Percentiles rank a stretch among this genome's conserved stretches.
These are phyloP conservation scores for Epichloe sp. DNA, from an alignment of 2,329 filamentous ascomycete genomes.

Conservation along the genomic window DNA sequence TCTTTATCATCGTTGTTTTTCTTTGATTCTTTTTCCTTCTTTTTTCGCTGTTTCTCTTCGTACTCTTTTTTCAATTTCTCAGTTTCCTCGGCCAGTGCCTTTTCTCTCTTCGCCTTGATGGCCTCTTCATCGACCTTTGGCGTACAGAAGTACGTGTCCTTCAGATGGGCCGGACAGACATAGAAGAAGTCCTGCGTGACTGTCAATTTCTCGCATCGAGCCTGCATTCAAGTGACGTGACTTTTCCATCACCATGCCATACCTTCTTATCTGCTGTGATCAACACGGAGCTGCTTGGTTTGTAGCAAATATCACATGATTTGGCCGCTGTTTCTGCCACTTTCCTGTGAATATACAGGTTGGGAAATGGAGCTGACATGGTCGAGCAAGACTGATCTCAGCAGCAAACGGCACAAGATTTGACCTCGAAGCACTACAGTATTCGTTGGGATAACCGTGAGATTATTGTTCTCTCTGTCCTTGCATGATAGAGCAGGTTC, in stretches of 20 bases:
- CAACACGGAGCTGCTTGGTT: slow-evolving; percentile 73
- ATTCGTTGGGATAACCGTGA: too few relatives aligned
- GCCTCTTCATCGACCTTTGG: slow-evolving; percentile 59
- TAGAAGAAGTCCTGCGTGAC: slow-evolving; percentile 67
- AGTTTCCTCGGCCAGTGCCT: slow-evolving; percentile 50
- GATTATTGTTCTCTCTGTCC: not conserved
- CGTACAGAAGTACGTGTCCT: slow-evolving; percentile 68
- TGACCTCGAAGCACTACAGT: not conserved
- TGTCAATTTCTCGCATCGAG: not conserved
- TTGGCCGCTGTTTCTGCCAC: slow-evolving; percentile 77
- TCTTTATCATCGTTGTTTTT: slow-evolving; percentile 31
- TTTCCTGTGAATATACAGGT: slow-evolving; percentile 72
- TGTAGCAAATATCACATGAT: slow-evolving; percentile 84
- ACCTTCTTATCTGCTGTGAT: slow-evolving; percentile 87
- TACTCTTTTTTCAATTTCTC: slow-evolving; percentile 60
- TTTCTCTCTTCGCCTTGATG: slow-evolving; percentile 45
- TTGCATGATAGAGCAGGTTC: not conserved
- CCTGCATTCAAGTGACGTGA: not conserved
- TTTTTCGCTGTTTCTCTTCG: slow-evolving; percentile 56
- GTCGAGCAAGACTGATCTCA: not conserved
- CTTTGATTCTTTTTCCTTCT: slow-evolving; percentile 54
- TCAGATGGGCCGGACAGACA: slow-evolving; percentile 70
- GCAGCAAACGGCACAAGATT: not conserved
- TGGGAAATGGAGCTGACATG: slow-evolving; percentile 40
- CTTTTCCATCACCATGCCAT: slow-evolving; percentile 5